Evolutionary conservation across 2,329 filamentous ascomycete species (phyloP).

Genomic region (Alternaria postmessia): DNA sequence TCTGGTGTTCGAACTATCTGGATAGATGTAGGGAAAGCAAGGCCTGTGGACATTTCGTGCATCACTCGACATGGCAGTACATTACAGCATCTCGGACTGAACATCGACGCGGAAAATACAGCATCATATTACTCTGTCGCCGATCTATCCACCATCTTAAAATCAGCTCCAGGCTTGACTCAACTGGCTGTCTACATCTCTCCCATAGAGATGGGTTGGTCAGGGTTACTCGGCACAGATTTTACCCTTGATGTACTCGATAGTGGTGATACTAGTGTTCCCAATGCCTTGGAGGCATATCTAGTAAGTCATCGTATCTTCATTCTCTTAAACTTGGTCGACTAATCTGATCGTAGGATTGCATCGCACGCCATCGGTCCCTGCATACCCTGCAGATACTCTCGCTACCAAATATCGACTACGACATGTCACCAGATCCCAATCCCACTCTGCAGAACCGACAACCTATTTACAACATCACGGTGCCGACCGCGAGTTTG

Average conservation of each 20-base stretch:
- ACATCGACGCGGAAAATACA: not conserved
- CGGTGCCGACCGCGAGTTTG: not conserved
- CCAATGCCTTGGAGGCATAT: not conserved
- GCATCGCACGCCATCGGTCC: not conserved
- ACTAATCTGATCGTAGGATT: not conserved
- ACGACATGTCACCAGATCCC: not conserved
- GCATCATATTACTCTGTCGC: not conserved
- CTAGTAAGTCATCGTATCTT: not conserved
- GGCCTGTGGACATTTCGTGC: not conserved
- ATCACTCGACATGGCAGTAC: not conserved
- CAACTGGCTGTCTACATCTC: not conserved
- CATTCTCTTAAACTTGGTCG: not conserved
- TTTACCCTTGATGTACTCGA: not conserved
- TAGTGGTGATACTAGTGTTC: not conserved
- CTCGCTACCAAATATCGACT: not conserved
- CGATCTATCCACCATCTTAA: not conserved
- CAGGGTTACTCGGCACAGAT: not conserved
- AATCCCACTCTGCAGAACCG: not conserved
- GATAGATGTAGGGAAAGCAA: not conserved
- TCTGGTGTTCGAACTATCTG: not conserved
- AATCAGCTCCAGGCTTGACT: not conserved
- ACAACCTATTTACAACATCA: not conserved
- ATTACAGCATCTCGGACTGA: not conserved
- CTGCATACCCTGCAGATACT: not conserved
- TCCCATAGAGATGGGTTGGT: not conserved